Evolutionary conservation across 1,284 basidiomycete species (phyloP).

Genomic region (Cutaneotrichosporon mucoides): DNA sequence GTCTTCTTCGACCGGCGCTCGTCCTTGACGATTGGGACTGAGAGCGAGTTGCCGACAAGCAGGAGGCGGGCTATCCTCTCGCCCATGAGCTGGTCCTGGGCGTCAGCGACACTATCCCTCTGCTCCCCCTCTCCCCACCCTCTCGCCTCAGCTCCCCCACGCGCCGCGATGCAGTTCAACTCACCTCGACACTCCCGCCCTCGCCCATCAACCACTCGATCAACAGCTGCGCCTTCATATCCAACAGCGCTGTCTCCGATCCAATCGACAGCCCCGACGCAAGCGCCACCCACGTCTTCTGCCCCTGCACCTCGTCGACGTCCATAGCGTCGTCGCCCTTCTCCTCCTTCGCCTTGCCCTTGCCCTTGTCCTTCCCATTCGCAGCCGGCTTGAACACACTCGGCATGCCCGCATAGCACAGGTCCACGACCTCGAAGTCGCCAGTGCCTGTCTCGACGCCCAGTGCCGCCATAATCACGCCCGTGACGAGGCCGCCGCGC

Average conservation of each 20-base stretch:
- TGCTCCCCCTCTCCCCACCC: too few species aligned
- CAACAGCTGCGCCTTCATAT: slow-evolving; percentile 72
- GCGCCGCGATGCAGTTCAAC: slow-evolving; percentile 11
- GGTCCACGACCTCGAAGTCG: slow-evolving; percentile 91
- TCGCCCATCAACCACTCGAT: slow-evolving; percentile 86
- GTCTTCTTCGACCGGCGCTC: slow-evolving; percentile 41
- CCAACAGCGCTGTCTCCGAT: slow-evolving; percentile 56
- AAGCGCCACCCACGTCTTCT: slow-evolving; percentile 69
- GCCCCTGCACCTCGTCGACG: slow-evolving; percentile 33
- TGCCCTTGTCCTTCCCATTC: slow-evolving; percentile 25
- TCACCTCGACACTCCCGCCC: slow-evolving; percentile 60
- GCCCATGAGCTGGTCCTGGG: slow-evolving; percentile 60
- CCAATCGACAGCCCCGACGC: slow-evolving; percentile 77
- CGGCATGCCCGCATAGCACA: slow-evolving; percentile 78
- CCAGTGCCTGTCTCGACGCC: slow-evolving; percentile 84
- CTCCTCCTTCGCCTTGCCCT: slow-evolving; percentile 43
- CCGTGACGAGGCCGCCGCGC: slow-evolving; percentile 66
- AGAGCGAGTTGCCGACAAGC: slow-evolving; percentile 79
- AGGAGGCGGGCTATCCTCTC: slow-evolving; percentile 74
- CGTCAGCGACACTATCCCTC: not conserved
- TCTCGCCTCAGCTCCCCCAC: too few species aligned
- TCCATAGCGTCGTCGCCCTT: slow-evolving; percentile 19
- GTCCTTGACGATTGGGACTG: slow-evolving; percentile 55
- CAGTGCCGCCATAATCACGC: slow-evolving; percentile 82
- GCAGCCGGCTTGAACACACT: slow-evolving; percentile 52